Percentiles rank a stretch among this genome's conserved stretches.
These are phyloP conservation scores for Eucalyptus caleyi DNA, from an alignment of 345 rosid genomes.

Conservation along the genomic window DNA sequence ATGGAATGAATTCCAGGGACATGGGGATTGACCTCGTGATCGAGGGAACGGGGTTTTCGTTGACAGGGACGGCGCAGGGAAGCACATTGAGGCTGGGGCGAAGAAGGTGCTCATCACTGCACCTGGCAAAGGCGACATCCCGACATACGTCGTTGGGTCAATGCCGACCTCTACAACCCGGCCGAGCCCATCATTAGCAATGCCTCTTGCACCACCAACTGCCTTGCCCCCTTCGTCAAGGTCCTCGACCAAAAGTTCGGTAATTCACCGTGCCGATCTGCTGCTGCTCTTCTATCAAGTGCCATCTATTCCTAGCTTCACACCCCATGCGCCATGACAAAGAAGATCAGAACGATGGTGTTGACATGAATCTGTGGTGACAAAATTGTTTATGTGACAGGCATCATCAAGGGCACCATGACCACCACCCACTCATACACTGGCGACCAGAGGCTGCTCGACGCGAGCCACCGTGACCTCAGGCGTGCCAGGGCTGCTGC, in stretches of 20 bases:
- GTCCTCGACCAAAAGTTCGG: constrained; percentile 97
- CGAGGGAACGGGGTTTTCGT: constrained; percentile 98
- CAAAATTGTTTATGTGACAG: constrained; percentile 8
- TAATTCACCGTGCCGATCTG: constrained; percentile 1
- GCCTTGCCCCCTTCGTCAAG: constrained; percentile 99
- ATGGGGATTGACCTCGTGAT: constrained; percentile 79
- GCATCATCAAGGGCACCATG: constrained; percentile 98
- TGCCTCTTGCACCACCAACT: constrained; percentile 99
- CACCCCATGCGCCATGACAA: background rate
- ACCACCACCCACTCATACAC: constrained; percentile 99
- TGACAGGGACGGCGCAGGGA: constrained; percentile 94
- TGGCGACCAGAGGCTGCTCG: constrained; percentile 89
- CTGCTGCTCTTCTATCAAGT: background rate
- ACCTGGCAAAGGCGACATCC: constrained; percentile 97
- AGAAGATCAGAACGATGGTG: background rate
- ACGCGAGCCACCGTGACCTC: constrained; percentile 95
- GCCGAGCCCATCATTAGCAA: constrained; percentile 87
- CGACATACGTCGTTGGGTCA: constrained; percentile 90
- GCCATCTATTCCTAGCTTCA: background rate
- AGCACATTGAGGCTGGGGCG: constrained; percentile 89
- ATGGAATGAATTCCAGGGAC: constrained; percentile 32
- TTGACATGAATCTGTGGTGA: background rate
- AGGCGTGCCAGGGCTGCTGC: constrained; percentile 97
- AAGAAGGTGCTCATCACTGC: constrained; percentile 96
- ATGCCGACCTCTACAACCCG: constrained; percentile 65